Base-by-base conservation (phyloP, 2,329 filamentous ascomycete genomes). In the Chrysoporthe austroafricana region DNA sequence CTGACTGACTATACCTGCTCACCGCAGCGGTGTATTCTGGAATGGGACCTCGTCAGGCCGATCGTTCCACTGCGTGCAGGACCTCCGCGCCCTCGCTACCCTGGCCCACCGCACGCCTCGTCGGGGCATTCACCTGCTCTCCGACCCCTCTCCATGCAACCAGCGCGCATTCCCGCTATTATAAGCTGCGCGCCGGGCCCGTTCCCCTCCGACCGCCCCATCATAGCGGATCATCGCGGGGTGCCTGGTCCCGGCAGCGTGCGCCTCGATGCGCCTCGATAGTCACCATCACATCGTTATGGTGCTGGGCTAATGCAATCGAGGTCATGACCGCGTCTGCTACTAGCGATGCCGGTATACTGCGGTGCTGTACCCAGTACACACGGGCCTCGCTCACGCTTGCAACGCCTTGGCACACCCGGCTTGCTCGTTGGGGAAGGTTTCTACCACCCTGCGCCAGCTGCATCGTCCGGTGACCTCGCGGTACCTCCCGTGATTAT, bases 401-500 rank as follows among this genome's bases (percentile, higher is more conserved):
- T 60, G 57, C 57, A 32, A 6, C 42, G 39, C 13, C 16, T 26
- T 46, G 42, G 59, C 26, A 34, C 42, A 61, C 34, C 26, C 42
- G 26, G 16, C 59, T 61, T 61, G 43, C 59, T 61, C 21, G 43
- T 61, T 61, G 11, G 18, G 59, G 43, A 61, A 61, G 59, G 59
- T 48, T 21, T 32, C 8, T 18, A 18, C 9, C 39, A n/a, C 21
- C 16, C n/a, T 48, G 16, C 32, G 18, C 43, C 42, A 61, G 21
- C n/a, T 61, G 59, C 59, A 61, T 44, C 59, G 48, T 34, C 59
- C 48, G 59, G 42, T 61, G 59, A 44, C 59, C 39, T 46, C 42
- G 6, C 18, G 14, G 21, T 48, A 11, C 59, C 42, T 46, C 42
- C 21, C 26, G 14, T 46, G 59, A 46, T 48, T 48, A n/a, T 61